These are phyloP conservation scores for Marasmius tenuissimus DNA, from an alignment of 1,284 basidiomycete genomes.

Conservation along the genomic window DNA sequence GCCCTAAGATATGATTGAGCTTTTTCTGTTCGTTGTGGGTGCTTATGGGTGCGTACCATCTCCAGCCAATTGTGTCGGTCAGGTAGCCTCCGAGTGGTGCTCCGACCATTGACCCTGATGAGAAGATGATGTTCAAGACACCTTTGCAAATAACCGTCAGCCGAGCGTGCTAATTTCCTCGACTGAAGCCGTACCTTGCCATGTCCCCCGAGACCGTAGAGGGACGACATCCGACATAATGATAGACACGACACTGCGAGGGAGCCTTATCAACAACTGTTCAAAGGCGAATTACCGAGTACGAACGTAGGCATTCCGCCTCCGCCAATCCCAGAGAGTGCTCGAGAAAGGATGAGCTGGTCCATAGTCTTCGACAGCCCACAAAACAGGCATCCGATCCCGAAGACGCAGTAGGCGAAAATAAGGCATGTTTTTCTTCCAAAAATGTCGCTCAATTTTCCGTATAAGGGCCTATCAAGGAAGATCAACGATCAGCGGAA, in stretches of 20 bases:
- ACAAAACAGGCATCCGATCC: conserved; percentile 52
- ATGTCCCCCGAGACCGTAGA: conserved; percentile 57
- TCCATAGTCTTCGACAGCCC: conserved; percentile 56
- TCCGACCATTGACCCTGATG: conserved; percentile 52
- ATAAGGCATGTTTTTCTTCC: conserved; percentile 59
- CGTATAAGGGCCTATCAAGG: conserved; percentile 68
- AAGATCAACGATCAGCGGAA: too few species aligned
- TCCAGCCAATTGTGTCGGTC: conserved; percentile 63
- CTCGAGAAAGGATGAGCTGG: conserved; percentile 55
- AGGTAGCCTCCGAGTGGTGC: conserved; percentile 61
- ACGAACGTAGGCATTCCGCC: conserved; percentile 65
- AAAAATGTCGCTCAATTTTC: conserved; percentile 67
- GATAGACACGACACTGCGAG: conserved; percentile 53
- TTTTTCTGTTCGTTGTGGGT: neutral
- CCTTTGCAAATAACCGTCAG: conserved; percentile 27
- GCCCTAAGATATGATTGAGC: conserved; percentile 34
- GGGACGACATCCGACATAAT: conserved; percentile 64
- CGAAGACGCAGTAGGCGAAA: conserved; percentile 55
- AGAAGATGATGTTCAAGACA: conserved; percentile 56
- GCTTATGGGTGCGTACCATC: conserved; percentile 41
- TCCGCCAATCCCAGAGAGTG: conserved; percentile 61
- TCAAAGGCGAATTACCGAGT: neutral
- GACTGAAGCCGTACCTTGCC: conserved; percentile 50
- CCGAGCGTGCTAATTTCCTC: neutral
- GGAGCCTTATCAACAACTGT: neutral